Evolutionary conservation across 305 asterid genomes (phyloP).

Genomic region (Solanum chacoense): DNA sequence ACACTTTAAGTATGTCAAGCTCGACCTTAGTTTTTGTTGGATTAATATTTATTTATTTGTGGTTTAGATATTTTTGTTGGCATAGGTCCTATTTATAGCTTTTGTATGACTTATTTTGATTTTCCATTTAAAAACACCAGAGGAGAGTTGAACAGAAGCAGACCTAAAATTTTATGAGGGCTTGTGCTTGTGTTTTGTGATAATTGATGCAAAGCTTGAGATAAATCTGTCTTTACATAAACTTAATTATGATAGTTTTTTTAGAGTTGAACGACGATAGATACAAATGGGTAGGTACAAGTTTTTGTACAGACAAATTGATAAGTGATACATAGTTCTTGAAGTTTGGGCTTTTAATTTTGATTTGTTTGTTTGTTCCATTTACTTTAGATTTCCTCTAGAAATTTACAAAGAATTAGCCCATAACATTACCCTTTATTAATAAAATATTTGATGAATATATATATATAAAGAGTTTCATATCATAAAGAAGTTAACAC

Average conservation of each 20-base stretch:
- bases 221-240: neutral
- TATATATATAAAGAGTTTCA: too few relatives aligned
- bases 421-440: neutral
- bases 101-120: neutral
- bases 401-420: neutral
- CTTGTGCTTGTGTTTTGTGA: neutral
- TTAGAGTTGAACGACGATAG: neutral
- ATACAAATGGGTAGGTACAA: neutral
- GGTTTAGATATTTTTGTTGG: neutral
- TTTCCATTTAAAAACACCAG: neutral
- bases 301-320: too few relatives aligned
- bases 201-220: neutral
- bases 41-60: neutral
- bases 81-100: too few relatives aligned
- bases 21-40: too few relatives aligned
- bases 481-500: neutral
- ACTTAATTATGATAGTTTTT: neutral
- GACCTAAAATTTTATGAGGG: neutral
- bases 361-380: too few relatives aligned
- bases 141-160: neutral
- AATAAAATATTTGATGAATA: too few relatives aligned
- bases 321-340: too few relatives aligned
- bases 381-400: neutral
- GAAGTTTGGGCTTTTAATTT: neutral
- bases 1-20: neutral